Evolutionary conservation across 176 grass and related monocot species (phyloP).

Genomic region (Raddia distichophylla): DNA sequence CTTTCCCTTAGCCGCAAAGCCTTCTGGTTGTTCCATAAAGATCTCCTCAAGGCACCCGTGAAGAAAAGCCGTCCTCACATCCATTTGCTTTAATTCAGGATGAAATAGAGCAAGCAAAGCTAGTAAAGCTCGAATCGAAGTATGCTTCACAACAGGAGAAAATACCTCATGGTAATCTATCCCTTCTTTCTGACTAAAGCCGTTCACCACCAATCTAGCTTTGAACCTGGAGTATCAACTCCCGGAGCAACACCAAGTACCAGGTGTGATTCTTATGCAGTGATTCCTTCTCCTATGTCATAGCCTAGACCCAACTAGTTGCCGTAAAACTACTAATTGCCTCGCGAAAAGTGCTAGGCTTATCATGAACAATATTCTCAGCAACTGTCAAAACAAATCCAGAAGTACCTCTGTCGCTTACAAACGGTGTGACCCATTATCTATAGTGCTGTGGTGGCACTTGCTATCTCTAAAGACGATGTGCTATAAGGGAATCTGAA

Average conservation of each 20-base stretch:
- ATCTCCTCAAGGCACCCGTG: not conserved
- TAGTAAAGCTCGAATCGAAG: not conserved
- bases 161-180: not conserved
- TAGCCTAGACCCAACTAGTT: too few relatives aligned
- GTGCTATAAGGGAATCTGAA: too few relatives aligned
- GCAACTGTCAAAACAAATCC: too few relatives aligned
- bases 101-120: not conserved
- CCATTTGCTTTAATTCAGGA: not conserved
- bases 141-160: not conserved
- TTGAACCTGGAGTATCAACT: slow-evolving; percentile 15
- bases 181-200: not conserved
- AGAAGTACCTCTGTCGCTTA: too few relatives aligned
- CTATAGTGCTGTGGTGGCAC: too few relatives aligned
- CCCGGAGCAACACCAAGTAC: not conserved
- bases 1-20: not conserved
- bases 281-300: too few relatives aligned
- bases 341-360: too few relatives aligned
- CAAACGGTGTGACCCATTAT: too few relatives aligned
- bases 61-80: not conserved
- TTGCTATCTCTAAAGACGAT: too few relatives aligned
- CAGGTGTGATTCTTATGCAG: too few relatives aligned
- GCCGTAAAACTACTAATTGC: too few relatives aligned
- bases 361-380: too few relatives aligned
- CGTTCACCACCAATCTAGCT: slow-evolving; percentile 23
- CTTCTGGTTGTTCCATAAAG: not conserved